phyloP scores from a whole-genome alignment of 2,329 filamentous ascomycete genomes.

The Aspergillus sp. region DNA sequence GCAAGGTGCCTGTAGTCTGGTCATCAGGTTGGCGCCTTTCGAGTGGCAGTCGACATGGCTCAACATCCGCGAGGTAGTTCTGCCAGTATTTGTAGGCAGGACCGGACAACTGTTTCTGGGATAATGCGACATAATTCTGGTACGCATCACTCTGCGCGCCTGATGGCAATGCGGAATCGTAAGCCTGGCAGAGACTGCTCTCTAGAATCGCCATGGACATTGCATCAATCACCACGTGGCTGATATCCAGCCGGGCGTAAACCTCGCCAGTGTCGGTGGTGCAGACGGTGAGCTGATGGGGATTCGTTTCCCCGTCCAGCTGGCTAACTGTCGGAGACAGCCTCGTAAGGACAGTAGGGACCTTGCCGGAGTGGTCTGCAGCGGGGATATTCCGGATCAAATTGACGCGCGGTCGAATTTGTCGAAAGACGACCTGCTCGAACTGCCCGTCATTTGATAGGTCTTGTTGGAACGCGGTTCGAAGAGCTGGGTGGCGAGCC shows the following conservation, averaged over 20 bases:
- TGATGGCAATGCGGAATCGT: neutral
- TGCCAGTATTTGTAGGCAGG: neutral
- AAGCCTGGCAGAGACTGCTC: neutral
- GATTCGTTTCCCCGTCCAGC: neutral
- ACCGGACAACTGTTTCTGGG: neutral
- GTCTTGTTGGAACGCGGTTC: neutral
- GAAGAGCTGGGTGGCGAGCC: neutral
- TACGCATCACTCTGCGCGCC: neutral
- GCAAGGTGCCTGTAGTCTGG: too few species aligned
- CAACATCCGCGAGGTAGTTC: neutral
- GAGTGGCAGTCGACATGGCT: neutral
- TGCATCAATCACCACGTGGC: neutral
- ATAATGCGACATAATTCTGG: neutral
- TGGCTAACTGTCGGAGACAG: neutral
- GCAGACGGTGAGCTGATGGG: neutral
- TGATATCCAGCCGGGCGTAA: neutral
- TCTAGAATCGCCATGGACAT: neutral
- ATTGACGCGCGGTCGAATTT: neutral
- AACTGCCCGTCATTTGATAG: neutral
- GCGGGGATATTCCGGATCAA: neutral
- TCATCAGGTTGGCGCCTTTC: neutral
- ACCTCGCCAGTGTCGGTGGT: neutral
- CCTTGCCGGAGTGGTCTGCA: too few species aligned
- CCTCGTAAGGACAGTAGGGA: too few species aligned
- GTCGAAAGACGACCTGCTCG: neutral